Evolutionary conservation across 129 eudicot genomes (phyloP), one percentile per base, ranked within the genome.

Genomic region (Artemisia tridentata): DNA sequence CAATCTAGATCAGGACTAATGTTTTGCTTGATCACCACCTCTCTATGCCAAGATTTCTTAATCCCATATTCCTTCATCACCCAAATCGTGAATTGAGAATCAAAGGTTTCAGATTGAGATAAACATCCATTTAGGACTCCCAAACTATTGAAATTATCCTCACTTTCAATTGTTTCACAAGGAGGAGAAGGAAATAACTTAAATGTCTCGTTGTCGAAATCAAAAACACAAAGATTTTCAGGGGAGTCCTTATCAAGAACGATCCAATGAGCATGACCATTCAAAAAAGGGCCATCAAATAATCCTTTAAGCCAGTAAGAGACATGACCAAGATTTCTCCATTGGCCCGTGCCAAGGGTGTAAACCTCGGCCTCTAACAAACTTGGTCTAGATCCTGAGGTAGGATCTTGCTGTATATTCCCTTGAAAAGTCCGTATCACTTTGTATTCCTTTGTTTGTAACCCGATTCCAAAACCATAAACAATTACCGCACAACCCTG

Each of bases 41-140:
- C 82, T 66, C 62, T 75, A 19, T 34, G 73, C 90, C 90, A 88
- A 10, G 82, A 84, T 6, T 66, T 57, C 61, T 72, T 73, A 34
- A 74, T 59, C 51, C 84, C 84, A 3, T 87, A 87, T 43, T 77
- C 84, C 60, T 79, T 82, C 85, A 82, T 84, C 29, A 77, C 74
- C 95, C 88, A 84, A 9, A 88, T 68, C 5, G 29, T 78, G 52
- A 84, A 63, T 14, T 77, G 69, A 17, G 72, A 67, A n/a, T 77
- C 80, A 1, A 53, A 74, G 3, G 69, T 53, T 48, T 87, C 84
- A 29, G 70, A 84, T 16, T 77, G 21, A 27, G 86, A 73, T 52
- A 88, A 65, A 45, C 86, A 66, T 19, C 71, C 95, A 60, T 46
- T 34, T 14, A 84, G 14, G 16, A 74, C 67, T 20, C 48, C 78